Evolutionary conservation across 2,329 filamentous ascomycete genomes (phyloP), one percentile per base, ranked within the genome.

Genomic region (Cercospora brassicicola): DNA sequence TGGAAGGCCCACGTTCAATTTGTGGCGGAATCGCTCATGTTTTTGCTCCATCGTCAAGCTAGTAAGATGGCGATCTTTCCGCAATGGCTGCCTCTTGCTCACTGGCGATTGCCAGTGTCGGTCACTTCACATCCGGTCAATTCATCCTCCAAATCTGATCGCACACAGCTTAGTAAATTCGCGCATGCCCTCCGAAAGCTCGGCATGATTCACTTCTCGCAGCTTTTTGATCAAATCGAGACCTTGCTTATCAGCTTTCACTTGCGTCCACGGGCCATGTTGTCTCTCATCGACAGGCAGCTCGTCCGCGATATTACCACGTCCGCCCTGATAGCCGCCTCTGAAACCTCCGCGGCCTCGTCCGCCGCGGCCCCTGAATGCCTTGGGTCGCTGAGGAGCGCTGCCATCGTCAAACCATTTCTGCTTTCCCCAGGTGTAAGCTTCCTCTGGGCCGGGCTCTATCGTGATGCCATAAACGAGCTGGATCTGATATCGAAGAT

Each of bases 111-210:
- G 9, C 13, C 10, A 4, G 23, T 15, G 2, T 53, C 20, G 48
- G 23, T 15, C 11, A 39, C 13, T 13, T n/a, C 4, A 28, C 20
- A 18, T 11, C 20, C 6, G 10, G 6, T 18, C 28, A 11, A 33
- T 26, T 64, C 33, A 67, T 23, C 70, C 59, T 1, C 73, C 76
- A 67, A 83, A 78, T 36, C 79, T 80, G 69, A 84, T 73, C 56
- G 76, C 79, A 64, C 84, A 78, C 64, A 84, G 66, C 65, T 81
- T 78, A 18, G 79, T 78, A 71, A 83, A 84, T 57, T 82, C 80
- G 4, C 70, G 73, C 73, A 84, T 76, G 1, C 78, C 81, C 36
- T 81, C 79, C 30, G 78, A 75, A 64, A 78, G 75, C 55, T 76
- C 74, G 15, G 76, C 74, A 1, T 75, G 77, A 5, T 73, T 73